Conservation (phyloP, 2,329 filamentous ascomycete species). For the Xylaria arbuscula region DNA sequence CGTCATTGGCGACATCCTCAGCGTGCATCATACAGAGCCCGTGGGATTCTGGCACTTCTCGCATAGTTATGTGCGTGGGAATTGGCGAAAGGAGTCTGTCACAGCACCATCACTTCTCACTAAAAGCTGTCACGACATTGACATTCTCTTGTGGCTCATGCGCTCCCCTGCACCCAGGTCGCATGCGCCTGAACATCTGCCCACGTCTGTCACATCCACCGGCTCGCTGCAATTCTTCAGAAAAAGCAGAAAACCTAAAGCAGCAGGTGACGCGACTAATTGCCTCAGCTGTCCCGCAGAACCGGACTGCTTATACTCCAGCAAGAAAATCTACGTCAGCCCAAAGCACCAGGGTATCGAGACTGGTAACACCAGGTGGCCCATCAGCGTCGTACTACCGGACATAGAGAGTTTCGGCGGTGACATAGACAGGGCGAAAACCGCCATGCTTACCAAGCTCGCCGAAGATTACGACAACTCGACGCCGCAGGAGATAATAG, state of each 20-base stretch:
- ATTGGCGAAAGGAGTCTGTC: constrained; percentile 86
- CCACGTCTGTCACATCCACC: constrained; percentile 77
- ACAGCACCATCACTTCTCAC: constrained; percentile 87
- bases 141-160: constrained; percentile 90
- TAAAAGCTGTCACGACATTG: constrained; percentile 96
- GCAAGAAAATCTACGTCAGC: constrained; percentile 83
- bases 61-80: constrained; percentile 90
- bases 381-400: constrained; percentile 87
- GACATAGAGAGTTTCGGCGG: constrained; percentile 84
- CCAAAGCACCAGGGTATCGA: constrained; percentile 68
- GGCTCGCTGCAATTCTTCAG: constrained; percentile 84
- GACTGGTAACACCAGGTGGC: constrained; percentile 79
- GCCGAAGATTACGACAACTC: constrained; percentile 64
- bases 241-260: constrained; percentile 76
- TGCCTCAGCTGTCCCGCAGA: constrained; percentile 85
- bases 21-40: constrained; percentile 91
- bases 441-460: constrained; percentile 53
- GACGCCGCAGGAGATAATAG: constrained; percentile 60
- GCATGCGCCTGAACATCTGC: constrained; percentile 72
- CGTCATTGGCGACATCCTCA: constrained; percentile 85
- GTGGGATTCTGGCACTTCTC: constrained; percentile 97
- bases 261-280: constrained; percentile 83
- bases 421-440: constrained; percentile 53
- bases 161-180: constrained; percentile 72
- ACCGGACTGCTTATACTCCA: constrained; percentile 82